Conservation (phyloP, 805 yeast genomes). For the Candida boleticola region DNA sequence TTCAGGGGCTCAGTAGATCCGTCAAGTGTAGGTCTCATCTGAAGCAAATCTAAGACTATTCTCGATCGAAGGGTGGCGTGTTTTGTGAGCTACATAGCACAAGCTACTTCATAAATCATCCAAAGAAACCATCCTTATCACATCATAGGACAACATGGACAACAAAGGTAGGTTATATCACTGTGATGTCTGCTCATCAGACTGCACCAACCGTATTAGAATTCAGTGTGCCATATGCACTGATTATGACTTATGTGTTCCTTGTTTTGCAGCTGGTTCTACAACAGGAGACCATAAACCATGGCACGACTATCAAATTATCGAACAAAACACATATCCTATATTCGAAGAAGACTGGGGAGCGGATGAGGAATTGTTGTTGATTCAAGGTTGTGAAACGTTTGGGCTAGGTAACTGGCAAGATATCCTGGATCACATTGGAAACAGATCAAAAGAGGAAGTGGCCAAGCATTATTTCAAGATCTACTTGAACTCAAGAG, state of each 20-base stretch:
- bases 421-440: slow-evolving; percentile 95
- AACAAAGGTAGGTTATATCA: slow-evolving; percentile 52
- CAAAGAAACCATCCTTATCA: too few relatives aligned
- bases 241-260: slow-evolving; percentile 97
- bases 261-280: slow-evolving; percentile 87
- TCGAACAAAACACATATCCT: slow-evolving; percentile 94
- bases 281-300: slow-evolving; percentile 87
- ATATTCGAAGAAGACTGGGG: slow-evolving; percentile 93
- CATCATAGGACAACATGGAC: slow-evolving; percentile 32
- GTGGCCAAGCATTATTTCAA: slow-evolving; percentile 79
- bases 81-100: too few relatives aligned
- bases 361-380: slow-evolving; percentile 90
- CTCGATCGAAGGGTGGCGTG: too few relatives aligned
- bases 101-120: too few relatives aligned
- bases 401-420: slow-evolving; percentile 97
- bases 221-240: slow-evolving; percentile 88
- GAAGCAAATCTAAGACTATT: too few relatives aligned
- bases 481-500: slow-evolving; percentile 63
- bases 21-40: too few relatives aligned
- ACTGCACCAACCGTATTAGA: slow-evolving; percentile 88
- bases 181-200: slow-evolving; percentile 96
- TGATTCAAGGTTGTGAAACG: slow-evolving; percentile 89
- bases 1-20: too few relatives aligned
- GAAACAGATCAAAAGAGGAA: slow-evolving; percentile 88
- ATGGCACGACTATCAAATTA: slow-evolving; percentile 85